Percentiles rank a stretch among this genome's conserved stretches.
Evolutionary conservation across 768 basidiomycete genomes (phyloP).

Genomic region (Rhodotorula diobovata): DNA sequence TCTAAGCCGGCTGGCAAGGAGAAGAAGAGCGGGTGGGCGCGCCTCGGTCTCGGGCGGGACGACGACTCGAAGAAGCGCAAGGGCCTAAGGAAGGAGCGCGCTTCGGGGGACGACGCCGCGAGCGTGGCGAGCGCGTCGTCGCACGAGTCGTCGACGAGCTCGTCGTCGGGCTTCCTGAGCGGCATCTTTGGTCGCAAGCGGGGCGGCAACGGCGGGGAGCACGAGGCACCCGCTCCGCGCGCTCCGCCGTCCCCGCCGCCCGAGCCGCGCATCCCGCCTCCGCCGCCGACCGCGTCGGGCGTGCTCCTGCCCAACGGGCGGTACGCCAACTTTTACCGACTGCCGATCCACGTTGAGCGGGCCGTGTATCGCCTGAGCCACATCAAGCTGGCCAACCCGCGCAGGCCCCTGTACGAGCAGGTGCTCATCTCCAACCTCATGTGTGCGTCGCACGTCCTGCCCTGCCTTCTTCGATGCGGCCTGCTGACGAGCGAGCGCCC

Average conservation of each 20-base stretch:
- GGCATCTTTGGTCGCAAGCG: slow-evolving; percentile 81
- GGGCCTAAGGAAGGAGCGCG: slow-evolving; percentile 47
- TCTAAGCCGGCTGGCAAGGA: slow-evolving; percentile 62
- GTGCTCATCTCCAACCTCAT: slow-evolving; percentile 55
- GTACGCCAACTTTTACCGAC: slow-evolving; percentile 55
- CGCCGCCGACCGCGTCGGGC: slow-evolving; percentile 44
- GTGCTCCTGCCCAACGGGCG: slow-evolving; percentile 44
- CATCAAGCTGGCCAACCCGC: slow-evolving; percentile 96
- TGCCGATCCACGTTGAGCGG: slow-evolving; percentile 97
- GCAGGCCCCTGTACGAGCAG: slow-evolving; percentile 94
- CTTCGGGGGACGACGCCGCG: slow-evolving; percentile 39
- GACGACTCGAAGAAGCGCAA: slow-evolving; percentile 44
- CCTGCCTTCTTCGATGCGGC: background rate
- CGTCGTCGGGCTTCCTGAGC: slow-evolving; percentile 76
- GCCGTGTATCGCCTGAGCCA: slow-evolving; percentile 96
- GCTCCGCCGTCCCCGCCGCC: slow-evolving; percentile 4
- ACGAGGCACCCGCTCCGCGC: slow-evolving; percentile 38
- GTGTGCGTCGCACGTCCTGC: slow-evolving; percentile 24
- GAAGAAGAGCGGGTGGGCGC: slow-evolving; percentile 56
- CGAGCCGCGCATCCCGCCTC: slow-evolving; percentile 36
- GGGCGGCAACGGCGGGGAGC: slow-evolving; percentile 60
- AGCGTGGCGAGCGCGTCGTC: background rate
- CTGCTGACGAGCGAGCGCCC: slow-evolving; percentile 39
- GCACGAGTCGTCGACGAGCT: slow-evolving; percentile 48
- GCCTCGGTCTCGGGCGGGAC: slow-evolving; percentile 55